phyloP scores from a whole-genome alignment of 768 basidiomycete species.

The Cystoderma amianthinum region DNA sequence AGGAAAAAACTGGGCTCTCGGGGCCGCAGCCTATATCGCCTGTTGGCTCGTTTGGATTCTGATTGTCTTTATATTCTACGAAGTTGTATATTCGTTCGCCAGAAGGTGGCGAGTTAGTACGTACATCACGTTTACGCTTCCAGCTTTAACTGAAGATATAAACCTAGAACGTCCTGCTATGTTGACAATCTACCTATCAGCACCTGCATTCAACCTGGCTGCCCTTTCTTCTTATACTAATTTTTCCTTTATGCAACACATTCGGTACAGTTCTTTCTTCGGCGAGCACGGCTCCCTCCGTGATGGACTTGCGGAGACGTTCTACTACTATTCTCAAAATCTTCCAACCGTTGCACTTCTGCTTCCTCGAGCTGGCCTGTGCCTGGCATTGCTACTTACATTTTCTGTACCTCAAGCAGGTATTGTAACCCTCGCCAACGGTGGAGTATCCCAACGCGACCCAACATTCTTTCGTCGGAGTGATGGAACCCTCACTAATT shows the following conservation, averaged over 20 bases:
- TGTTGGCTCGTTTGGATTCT: constrained; percentile 76
- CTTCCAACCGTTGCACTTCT: constrained; percentile 75
- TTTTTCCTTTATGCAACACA: constrained; percentile 79
- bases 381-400: constrained; percentile 62
- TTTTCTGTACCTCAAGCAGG: constrained; percentile 47
- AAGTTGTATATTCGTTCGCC: constrained; percentile 67
- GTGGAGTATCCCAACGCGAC: constrained; percentile 50
- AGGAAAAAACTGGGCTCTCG: constrained; percentile 77
- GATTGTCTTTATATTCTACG: constrained; percentile 70
- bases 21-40: constrained; percentile 74
- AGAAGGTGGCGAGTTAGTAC: constrained; percentile 76
- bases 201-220: constrained; percentile 68
- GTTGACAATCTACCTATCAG: constrained; percentile 77
- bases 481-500: constrained; percentile 64
- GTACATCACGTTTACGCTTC: constrained; percentile 22
- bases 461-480: constrained; percentile 61
- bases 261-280: constrained; percentile 66
- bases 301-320: constrained; percentile 70
- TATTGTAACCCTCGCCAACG: constrained; percentile 37
- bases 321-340: constrained; percentile 81
- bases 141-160: background rate
- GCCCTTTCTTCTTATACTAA: constrained; percentile 75
- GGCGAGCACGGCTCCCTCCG: constrained; percentile 37
- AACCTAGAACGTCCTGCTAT: constrained; percentile 75
- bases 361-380: constrained; percentile 75